Evolutionary conservation across 2,329 filamentous ascomycete species (phyloP), one percentile per base, ranked within the genome.

Genomic region (Elsinoe arachidis): DNA sequence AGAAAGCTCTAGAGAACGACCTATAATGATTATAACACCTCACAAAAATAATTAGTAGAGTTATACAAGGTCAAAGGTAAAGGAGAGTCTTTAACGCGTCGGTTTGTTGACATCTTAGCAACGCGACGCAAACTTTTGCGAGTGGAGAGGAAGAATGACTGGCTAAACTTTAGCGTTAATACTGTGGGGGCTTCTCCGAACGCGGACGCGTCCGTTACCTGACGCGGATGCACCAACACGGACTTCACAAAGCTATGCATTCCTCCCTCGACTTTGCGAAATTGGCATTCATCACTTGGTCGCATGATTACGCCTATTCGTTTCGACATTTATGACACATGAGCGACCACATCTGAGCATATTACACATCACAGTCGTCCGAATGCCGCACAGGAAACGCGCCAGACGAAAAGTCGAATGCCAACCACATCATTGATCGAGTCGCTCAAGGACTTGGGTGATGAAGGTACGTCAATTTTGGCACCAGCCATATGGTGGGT

Each of bases 321-420:
- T 39, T 39, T 26, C 2, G 14, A 37, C 5, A 26, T 53, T 35
- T 12, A 53, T 53, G 34, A 53, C 33, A 21, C 19, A 10, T 37
- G 49, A 38, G 49, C 34, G 35, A 53, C 34, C n/a, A 6, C 15
- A 19, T 53, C 19, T 21, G 15, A 2, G 1, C 11, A 3, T 11
- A 23, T 15, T 2, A 12, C 10, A 37, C 12, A 34, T 15, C 30
- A 11, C 34, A 61, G 60, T 60, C 59, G 61, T 62, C 63, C 66
- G 68, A 68, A 74, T 73, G 72, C 69, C 68, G 68, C 68, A 67
- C 67, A 66, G 65, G 66, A 69, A 67, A 67, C 71, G 72, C 70
- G 64, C 66, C 61, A 63, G 65, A 65, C 61, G 65, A 61, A 67
- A 66, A 67, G 62, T 65, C 71, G 71, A 72, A 74, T 74, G 72